Percentiles rank a stretch among this genome's conserved stretches.
phyloP scores from a whole-genome alignment of 164 flowering plant species.

The Santalum album region DNA sequence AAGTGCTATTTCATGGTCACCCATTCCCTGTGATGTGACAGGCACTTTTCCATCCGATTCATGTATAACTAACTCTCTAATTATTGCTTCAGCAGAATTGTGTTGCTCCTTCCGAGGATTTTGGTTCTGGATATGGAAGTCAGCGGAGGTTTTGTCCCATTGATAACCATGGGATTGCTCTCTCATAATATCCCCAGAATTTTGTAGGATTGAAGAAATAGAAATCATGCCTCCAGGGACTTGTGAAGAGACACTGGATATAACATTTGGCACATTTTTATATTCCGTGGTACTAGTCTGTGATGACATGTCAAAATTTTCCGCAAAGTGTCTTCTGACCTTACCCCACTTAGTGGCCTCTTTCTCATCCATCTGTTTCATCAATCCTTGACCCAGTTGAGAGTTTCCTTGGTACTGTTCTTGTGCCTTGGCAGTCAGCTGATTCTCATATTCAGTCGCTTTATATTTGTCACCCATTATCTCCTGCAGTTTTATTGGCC shows the following conservation, averaged over 20 bases:
- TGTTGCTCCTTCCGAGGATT: slow-evolving; percentile 10
- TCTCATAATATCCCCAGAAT: slow-evolving; percentile 8
- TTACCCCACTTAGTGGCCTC: slow-evolving; percentile 7
- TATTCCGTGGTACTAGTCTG: slow-evolving; percentile 7
- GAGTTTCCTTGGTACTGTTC: slow-evolving; percentile 7
- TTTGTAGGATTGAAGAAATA: slow-evolving; percentile 13
- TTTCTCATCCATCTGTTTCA: slow-evolving; percentile 12
- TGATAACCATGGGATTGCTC: slow-evolving; percentile 8
- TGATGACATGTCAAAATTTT: slow-evolving; percentile 2
- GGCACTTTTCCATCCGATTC: slow-evolving; percentile 8
- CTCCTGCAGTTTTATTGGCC: slow-evolving; percentile 10
- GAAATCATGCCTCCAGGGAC: slow-evolving; percentile 13
- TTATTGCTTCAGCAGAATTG: slow-evolving; percentile 8
- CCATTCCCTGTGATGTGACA: slow-evolving; percentile 6
- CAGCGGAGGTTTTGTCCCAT: slow-evolving; percentile 10
- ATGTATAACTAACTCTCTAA: slow-evolving; percentile 9
- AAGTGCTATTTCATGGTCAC: slow-evolving; percentile 8
- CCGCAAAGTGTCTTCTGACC: slow-evolving; percentile 6
- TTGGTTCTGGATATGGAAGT: slow-evolving; percentile 15
- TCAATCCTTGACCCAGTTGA: slow-evolving; percentile 6
- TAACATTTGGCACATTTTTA: not conserved
- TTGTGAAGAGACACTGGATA: slow-evolving; percentile 1
- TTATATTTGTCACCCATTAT: slow-evolving; percentile 11
- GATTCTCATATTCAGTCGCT: slow-evolving; percentile 9
- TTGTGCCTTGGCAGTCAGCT: slow-evolving; percentile 1